A percentile compares a stretch with the other conserved stretches of the same genome.
Conservation (phyloP, 139 green algal species). For the Picochlorum costavermella region DNA sequence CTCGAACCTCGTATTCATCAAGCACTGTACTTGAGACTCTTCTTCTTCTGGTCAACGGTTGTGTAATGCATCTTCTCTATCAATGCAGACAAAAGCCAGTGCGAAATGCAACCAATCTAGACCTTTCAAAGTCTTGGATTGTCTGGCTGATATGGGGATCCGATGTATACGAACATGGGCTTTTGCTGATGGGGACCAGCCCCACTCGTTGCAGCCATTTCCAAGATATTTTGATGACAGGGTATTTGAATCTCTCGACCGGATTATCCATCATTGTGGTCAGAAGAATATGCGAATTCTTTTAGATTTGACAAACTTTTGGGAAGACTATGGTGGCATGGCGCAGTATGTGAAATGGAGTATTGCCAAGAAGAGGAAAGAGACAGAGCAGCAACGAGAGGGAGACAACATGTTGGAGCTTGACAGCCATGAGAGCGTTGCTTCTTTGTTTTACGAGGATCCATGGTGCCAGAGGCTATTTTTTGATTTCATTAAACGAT, state of each 20-base stretch:
- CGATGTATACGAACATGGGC: conserved; percentile 41
- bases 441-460: conserved; percentile 44
- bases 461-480: conserved; percentile 39
- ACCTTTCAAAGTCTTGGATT: conserved; percentile 33
- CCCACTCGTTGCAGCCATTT: conserved; percentile 54
- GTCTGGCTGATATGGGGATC: conserved; percentile 19
- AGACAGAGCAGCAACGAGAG: neutral
- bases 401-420: neutral
- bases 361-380: conserved; percentile 1
- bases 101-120: neutral
- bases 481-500: conserved; percentile 22
- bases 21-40: no score
- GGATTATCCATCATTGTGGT: conserved; percentile 39
- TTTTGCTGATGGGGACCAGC: conserved; percentile 54
- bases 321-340: conserved; percentile 70
- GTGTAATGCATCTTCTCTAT: conserved; percentile 23
- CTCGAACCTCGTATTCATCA: neutral
- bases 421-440: neutral
- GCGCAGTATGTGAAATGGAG: conserved; percentile 60
- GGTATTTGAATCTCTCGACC: conserved; percentile 49
- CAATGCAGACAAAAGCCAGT: conserved; percentile 21
- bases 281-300: conserved; percentile 39
- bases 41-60: neutral
- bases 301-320: conserved; percentile 65
- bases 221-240: conserved; percentile 33